Evolutionary conservation across 208 protist species (phyloP).

Genomic region (Crithidia bombi): DNA sequence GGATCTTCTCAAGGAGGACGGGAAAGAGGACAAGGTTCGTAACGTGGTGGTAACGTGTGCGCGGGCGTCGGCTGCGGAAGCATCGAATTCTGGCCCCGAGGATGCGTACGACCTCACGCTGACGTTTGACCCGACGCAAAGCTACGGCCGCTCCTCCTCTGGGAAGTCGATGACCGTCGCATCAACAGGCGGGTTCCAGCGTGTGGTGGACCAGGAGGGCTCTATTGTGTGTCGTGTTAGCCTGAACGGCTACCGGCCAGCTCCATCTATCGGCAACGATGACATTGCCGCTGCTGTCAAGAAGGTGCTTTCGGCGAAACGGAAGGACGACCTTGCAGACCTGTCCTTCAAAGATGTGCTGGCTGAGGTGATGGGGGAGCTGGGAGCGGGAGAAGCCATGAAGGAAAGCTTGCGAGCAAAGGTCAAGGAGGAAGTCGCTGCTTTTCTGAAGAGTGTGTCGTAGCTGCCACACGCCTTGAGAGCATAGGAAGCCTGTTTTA

Average conservation of each 20-base stretch:
- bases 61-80: not conserved
- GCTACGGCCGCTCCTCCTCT: slow-evolving; percentile 40
- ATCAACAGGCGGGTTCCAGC: slow-evolving; percentile 55
- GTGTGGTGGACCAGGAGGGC: slow-evolving; percentile 34
- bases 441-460: slow-evolving; percentile 1
- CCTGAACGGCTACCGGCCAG: slow-evolving; percentile 59
- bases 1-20: slow-evolving; percentile 1
- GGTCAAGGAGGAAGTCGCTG: slow-evolving; percentile 43
- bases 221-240: slow-evolving; percentile 46
- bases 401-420: slow-evolving; percentile 30
- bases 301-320: slow-evolving; percentile 32
- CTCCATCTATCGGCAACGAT: slow-evolving; percentile 31
- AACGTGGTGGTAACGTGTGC: slow-evolving; percentile 39
- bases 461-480: not conserved
- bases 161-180: slow-evolving; percentile 71
- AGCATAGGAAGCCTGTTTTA: not conserved
- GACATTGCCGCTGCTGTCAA: slow-evolving; percentile 43
- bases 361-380: slow-evolving; percentile 31
- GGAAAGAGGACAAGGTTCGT: slow-evolving; percentile 34
- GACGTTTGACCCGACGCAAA: slow-evolving; percentile 64
- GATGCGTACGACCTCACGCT: slow-evolving; percentile 36
- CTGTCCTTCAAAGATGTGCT: slow-evolving; percentile 66
- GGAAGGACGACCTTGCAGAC: slow-evolving; percentile 12
- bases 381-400: slow-evolving; percentile 38
- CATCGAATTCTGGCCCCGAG: not conserved